Evolutionary conservation across 495 filamentous ascomycete genomes (phyloP).

Genomic region (Talaromyces proteolyticus): DNA sequence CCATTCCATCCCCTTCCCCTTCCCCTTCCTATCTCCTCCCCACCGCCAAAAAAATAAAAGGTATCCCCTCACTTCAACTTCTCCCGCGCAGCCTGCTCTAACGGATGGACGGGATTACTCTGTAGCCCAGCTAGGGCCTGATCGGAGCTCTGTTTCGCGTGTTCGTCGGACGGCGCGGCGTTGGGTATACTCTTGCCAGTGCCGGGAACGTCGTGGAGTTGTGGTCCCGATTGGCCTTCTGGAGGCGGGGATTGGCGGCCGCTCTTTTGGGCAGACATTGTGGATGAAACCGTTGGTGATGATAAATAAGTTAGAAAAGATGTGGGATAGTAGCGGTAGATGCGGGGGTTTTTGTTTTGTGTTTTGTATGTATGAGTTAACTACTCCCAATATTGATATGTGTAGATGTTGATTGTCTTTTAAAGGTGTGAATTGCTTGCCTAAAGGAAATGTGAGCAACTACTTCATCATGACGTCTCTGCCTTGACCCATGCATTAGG

Average conservation of each 20-base stretch:
- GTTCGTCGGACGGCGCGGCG: slow-evolving; percentile 20
- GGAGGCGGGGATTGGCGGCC: slow-evolving; percentile 82
- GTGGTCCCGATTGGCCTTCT: slow-evolving; percentile 57
- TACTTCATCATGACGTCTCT: slow-evolving; percentile 14
- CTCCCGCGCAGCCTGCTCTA: slow-evolving; percentile 62
- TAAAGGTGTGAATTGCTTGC: slow-evolving; percentile 21
- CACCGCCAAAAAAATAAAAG: too few relatives aligned
- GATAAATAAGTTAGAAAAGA: too few relatives aligned
- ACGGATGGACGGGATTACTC: slow-evolving; percentile 63
- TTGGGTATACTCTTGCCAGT: slow-evolving; percentile 49
- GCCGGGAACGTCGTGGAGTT: slow-evolving; percentile 51
- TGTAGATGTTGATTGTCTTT: too few relatives aligned
- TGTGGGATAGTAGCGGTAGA: too few relatives aligned
- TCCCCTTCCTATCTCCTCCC: neutral
- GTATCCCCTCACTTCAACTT: slow-evolving; percentile 50
- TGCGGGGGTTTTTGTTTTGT: slow-evolving; percentile 6
- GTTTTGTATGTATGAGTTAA: too few relatives aligned
- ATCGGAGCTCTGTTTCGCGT: slow-evolving; percentile 31
- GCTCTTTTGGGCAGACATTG: slow-evolving; percentile 39
- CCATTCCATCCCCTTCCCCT: neutral
- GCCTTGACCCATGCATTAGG: too few relatives aligned
- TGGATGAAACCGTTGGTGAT: too few relatives aligned
- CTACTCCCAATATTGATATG: too few relatives aligned
- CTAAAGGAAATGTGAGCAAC: slow-evolving; percentile 12
- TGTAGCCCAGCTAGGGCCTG: slow-evolving; percentile 26